Base-by-base conservation (phyloP, 495 filamentous ascomycete genomes). In the Aspergillus indologenus region DNA sequence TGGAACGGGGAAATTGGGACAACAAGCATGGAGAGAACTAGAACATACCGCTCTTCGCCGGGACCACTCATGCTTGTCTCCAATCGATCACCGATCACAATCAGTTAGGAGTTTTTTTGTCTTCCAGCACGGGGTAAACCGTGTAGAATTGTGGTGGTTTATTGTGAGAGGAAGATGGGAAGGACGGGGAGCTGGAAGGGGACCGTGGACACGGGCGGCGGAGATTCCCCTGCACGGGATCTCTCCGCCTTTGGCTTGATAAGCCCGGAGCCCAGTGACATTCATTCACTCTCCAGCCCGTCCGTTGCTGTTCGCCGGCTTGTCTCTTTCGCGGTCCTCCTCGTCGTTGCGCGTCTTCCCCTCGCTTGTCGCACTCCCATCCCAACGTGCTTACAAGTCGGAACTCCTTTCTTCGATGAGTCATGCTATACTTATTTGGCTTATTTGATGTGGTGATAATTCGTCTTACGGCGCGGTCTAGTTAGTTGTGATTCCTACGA, bases 1-100 rank as follows among this genome's bases (percentile, higher is more conserved):
- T 29, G 26, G 26, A 29, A 4, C 9, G 26, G 26, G 26, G 9
- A 40, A 11, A 11, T 40, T 4, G 21, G 53, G 46, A 56, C 15
- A 29, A 29, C 17, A 52, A 22, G 40, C 9, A 42, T 21, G 11
- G 43, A 44, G 52, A 42, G 50, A 17, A 29, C 9, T 9, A 29
- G 45, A 47, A 55, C 56, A 54, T 71, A 79, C 76, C 67, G 75
- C 21, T 72, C 71, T 14, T 77, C 75, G 49, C 67, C 65, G 24
- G 65, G 45, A 44, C 70, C 71, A 60, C 69, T 77, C 76, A 79
- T 79, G 0, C 23, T 70, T 47, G 40, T 15, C 6, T 18, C 48
- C 24, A 19, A 29, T 51, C 2, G 5, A 14, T 40, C 2, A 11
- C 12, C 34, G 12, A 15, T 40, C 34, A 40, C 34, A 14, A 15